Evolutionary conservation across 1,284 basidiomycete genomes (phyloP), one percentile per base, ranked within the genome.

Genomic region (Heterobasidion parviporum): DNA sequence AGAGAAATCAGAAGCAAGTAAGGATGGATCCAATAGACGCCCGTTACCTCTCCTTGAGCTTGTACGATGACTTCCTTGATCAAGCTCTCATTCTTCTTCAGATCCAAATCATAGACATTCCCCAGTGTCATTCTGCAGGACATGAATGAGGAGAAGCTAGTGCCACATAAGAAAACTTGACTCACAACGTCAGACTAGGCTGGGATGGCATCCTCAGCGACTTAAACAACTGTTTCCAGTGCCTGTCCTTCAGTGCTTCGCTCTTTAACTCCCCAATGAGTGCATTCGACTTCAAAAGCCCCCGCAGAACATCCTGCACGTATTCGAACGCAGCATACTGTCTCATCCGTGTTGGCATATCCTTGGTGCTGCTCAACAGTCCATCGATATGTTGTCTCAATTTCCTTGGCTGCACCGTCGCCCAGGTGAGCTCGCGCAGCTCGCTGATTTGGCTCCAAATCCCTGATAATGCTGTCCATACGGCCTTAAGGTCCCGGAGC

Each of bases 271-370:
- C 97, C 18, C 85, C 84, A 35, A 99, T 80, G 61, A 98, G 77
- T 1, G 86, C 70, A 68, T 98, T 98, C 53, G 91, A 87, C 75
- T 98, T 98, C 63, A 98, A 80, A 38, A 96, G 76, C 6, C 85
- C 83, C 51, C 89, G 82, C 56, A 99, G 78, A 16, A 88, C 80
- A 52, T 99, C 96, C 67, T 98, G 96, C 2, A 99, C 94, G 68
- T 93, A 96, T 75, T 99, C 97, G 67, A 98, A 99, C 0, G 97
- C 97, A 8, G 94, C 92, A 68, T 99, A 99, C 70, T 99, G 97
- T 58, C 97, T 84, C 97, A 99, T 99, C 56, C 95, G 82, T 52
- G 92, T 97, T 0, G 97, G 97, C 95, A 99, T 96, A 53, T 98
- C 96, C 72, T 95, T 94, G 16, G 95, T 98, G 35, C 92, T 94